Evolutionary conservation across 148 eudicot genomes (phyloP), one percentile per base, ranked within the genome.

Genomic region (Arctostaphylos glauca): DNA sequence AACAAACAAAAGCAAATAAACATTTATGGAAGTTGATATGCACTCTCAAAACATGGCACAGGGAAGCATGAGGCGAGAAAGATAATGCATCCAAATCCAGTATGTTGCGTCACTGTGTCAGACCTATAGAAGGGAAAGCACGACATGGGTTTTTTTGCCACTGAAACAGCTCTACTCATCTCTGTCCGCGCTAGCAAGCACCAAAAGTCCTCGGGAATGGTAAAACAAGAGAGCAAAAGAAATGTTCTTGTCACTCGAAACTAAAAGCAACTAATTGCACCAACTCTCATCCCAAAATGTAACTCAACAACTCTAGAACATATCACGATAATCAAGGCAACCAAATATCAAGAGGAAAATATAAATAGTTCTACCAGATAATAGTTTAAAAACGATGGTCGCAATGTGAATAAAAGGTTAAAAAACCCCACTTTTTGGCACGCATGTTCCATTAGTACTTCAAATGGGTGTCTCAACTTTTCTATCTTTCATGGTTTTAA

Each of bases 61-160:
- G 23, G 18, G 54, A 41, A 31, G 74, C 73, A 48, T 14, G 2
- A 12, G 12, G 21, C 31, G n/a, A 55, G 72, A 59, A 64, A 9
- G 71, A 59, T 59, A 5, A 58, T 8, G 74, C 72, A 21, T 79
- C 73, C 38, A 79, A 79, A 64, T 79, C 38, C 55, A 59, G 71
- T 21, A 4, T n/a, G n/a, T n/a, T n/a, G n/a, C n/a, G n/a, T n/a
- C n/a, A n/a, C n/a, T n/a, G n/a, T n/a, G n/a, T n/a, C n/a, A n/a
- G n/a, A n/a, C n/a, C n/a, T n/a, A n/a, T n/a, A n/a, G n/a, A n/a
- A n/a, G n/a, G n/a, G n/a, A n/a, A n/a, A n/a, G n/a, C n/a, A n/a
- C n/a, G n/a, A n/a, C n/a, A n/a, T n/a, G n/a, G n/a, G n/a, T n/a
- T n/a, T n/a, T n/a, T n/a, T n/a, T n/a, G n/a, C n/a, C n/a, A n/a